Conservation (phyloP, 139 green algal species). For the Haematococcus sp. region DNA sequence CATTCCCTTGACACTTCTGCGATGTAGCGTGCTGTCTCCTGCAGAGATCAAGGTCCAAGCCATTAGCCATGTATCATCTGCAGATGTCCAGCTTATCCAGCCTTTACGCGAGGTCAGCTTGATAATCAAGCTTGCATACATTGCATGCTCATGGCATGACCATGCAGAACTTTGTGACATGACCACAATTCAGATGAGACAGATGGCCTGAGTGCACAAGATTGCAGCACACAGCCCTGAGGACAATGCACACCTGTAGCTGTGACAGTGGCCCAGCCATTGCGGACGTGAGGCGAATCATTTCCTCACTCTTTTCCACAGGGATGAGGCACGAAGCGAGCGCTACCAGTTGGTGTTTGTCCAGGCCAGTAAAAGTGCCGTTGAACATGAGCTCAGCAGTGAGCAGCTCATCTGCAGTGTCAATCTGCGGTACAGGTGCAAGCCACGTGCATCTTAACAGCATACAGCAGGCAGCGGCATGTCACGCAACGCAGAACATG, state of each 20-base stretch:
- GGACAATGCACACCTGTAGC: constrained; percentile 48
- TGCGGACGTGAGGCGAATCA: constrained; percentile 50
- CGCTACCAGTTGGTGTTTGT: constrained; percentile 44
- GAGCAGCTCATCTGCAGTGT: constrained; percentile 84
- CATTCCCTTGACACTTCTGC: constrained; percentile 60
- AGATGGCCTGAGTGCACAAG: no score
- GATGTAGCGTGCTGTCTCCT: constrained; percentile 69
- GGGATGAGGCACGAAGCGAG: constrained; percentile 70
- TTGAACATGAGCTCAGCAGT: constrained; percentile 83
- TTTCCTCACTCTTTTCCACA: constrained; percentile 67
- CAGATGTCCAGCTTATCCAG: no score
- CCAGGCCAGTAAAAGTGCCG: constrained; percentile 19
- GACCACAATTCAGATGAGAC: no score
- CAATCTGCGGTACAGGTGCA: constrained; percentile 63
- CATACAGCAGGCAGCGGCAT: no score
- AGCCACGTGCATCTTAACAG: no score
- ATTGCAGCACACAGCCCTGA: no score
- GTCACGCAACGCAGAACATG: no score
- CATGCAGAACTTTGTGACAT: no score
- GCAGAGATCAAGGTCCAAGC: no score
- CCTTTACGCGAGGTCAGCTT: no score
- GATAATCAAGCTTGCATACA: no score
- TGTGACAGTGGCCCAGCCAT: constrained; percentile 62
- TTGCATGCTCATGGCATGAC: no score
- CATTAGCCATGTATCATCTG: background rate